These are phyloP conservation scores for Tardiomyces depauwii DNA, from an alignment of 1,139 yeast species.

Conservation along the genomic window DNA sequence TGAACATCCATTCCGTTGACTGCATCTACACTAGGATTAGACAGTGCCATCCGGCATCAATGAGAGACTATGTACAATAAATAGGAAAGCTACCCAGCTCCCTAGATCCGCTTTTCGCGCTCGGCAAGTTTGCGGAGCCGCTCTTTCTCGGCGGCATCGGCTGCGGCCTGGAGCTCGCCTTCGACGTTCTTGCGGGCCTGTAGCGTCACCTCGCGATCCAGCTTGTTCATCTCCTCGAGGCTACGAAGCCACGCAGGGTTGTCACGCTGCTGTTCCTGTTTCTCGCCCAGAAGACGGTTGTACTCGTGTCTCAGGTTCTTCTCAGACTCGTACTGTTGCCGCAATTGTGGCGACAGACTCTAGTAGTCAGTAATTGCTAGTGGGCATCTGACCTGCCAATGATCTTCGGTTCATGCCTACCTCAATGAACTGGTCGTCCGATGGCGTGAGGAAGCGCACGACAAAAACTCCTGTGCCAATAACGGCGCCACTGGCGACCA, in stretches of 20 bases:
- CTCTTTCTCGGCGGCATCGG: constrained; percentile 14
- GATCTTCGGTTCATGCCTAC: not conserved
- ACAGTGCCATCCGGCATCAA: too few relatives aligned
- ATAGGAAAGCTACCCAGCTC: not conserved
- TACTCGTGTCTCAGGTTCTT: constrained; percentile 41
- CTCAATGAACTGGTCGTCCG: not conserved
- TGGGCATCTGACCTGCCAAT: too few relatives aligned
- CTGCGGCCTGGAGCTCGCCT: constrained; percentile 7
- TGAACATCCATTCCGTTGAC: too few relatives aligned
- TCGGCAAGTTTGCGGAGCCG: constrained; percentile 20
- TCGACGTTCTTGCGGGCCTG: constrained; percentile 18
- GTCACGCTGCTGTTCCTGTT: constrained; percentile 12
- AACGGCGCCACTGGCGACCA: not conserved
- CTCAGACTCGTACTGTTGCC: constrained; percentile 64
- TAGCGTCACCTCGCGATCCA: constrained; percentile 15
- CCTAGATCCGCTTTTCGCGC: constrained; percentile 15
- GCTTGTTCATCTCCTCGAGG: constrained; percentile 14
- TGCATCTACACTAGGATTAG: too few relatives aligned
- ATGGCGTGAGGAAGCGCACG: constrained; percentile 10
- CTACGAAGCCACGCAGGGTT: constrained; percentile 22
- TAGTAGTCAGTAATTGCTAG: not conserved
- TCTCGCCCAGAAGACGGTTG: constrained; percentile 43
- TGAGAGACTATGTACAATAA: constrained; percentile 2
- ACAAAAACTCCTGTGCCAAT: constrained; percentile 11
- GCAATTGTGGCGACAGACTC: constrained; percentile 63